These are phyloP conservation scores for Trametes punicea DNA, from an alignment of 768 basidiomycete species.

Conservation along the genomic window DNA sequence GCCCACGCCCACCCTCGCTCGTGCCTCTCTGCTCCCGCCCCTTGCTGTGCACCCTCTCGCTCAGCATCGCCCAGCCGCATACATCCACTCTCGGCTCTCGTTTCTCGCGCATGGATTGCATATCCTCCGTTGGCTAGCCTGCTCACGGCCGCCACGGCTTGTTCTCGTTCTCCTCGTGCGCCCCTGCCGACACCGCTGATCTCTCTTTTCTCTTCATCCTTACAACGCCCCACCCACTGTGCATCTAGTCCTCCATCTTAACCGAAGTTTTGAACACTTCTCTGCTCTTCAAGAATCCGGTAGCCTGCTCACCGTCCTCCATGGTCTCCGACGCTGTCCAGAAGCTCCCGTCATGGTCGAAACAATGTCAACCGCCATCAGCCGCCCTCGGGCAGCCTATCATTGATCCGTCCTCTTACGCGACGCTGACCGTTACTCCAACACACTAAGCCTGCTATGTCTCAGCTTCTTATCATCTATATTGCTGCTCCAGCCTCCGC, in stretches of 20 bases:
- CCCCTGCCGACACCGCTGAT: conserved; percentile 1
- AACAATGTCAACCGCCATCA: conserved; percentile 1
- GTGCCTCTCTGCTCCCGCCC: not conserved
- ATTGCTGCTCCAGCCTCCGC: not conserved
- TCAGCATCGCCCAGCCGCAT: not conserved
- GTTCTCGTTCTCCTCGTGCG: not conserved
- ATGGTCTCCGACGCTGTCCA: no score
- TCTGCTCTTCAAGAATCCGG: no score
- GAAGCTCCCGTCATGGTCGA: not conserved
- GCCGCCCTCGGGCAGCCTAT: conserved; percentile 12
- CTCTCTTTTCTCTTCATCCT: not conserved
- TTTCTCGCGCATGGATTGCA: not conserved
- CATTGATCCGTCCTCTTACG: conserved; percentile 11
- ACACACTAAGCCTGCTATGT: not conserved
- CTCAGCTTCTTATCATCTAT: not conserved
- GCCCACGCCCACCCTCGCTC: not conserved
- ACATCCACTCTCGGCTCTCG: not conserved
- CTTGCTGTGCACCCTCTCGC: not conserved
- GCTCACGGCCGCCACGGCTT: not conserved
- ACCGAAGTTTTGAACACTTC: no score
- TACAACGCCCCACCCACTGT: conserved; percentile 1
- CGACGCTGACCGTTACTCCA: not conserved
- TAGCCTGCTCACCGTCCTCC: no score
- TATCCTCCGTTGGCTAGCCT: no score
- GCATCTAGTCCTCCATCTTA: not conserved